Evolutionary conservation across 805 yeast species (phyloP).

Genomic region (Trichomonascus vanleenenianus): DNA sequence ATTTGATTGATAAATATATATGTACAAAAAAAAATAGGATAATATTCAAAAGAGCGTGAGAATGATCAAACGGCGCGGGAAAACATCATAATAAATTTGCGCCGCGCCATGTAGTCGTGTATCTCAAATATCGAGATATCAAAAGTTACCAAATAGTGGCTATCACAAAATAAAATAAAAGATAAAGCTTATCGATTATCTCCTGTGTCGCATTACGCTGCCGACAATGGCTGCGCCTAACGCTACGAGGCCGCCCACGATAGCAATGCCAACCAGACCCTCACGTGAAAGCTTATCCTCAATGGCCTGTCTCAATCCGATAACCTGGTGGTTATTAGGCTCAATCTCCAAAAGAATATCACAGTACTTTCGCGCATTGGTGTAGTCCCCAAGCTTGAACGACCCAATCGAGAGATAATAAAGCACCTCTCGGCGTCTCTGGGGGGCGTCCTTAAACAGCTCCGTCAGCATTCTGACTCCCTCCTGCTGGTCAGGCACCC

Average conservation of each 20-base stretch:
- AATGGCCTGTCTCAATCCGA: conserved; percentile 61
- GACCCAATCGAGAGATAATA: conserved; percentile 85
- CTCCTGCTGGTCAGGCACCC: conserved; percentile 56
- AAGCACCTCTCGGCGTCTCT: conserved; percentile 79
- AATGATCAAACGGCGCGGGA: background rate
- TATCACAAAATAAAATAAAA: background rate
- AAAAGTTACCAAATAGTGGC: no score
- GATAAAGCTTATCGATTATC: no score
- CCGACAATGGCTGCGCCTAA: conserved; percentile 60
- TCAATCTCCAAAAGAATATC: conserved; percentile 72
- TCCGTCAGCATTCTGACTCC: conserved; percentile 65
- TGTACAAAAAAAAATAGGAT: no score
- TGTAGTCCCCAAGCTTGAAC: conserved; percentile 78
- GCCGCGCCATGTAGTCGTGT: no score
- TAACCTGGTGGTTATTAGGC: conserved; percentile 77
- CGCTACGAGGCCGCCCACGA: conserved; percentile 81
- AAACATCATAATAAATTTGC: background rate
- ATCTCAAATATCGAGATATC: no score
- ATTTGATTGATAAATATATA: background rate
- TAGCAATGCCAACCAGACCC: conserved; percentile 81
- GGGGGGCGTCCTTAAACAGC: conserved; percentile 65
- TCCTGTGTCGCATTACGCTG: conserved; percentile 20
- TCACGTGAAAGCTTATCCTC: conserved; percentile 81
- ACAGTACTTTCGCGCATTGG: conserved; percentile 77
- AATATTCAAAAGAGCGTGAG: background rate